Evolutionary conservation across 148 eudicot species (phyloP).

Genomic region (Silene uniflora): DNA sequence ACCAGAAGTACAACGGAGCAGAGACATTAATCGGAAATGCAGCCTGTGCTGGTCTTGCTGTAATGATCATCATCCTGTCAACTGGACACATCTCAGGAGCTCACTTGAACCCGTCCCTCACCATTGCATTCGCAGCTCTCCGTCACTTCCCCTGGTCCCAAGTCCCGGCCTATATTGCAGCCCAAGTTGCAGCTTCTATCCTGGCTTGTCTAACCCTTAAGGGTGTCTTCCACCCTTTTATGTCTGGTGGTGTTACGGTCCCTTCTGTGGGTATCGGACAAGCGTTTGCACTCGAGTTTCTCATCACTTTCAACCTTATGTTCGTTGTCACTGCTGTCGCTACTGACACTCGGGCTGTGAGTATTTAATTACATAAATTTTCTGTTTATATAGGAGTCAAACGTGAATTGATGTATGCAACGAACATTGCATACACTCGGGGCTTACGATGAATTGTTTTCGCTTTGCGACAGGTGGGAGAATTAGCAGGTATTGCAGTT

Average conservation of each 20-base stretch:
- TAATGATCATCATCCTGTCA: slow-evolving; percentile 81
- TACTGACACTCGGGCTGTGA: slow-evolving; percentile 84
- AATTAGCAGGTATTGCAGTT: slow-evolving; percentile 93
- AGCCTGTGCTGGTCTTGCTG: slow-evolving; percentile 81
- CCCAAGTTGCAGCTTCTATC: slow-evolving; percentile 84
- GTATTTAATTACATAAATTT: not conserved
- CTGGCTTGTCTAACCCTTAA: slow-evolving; percentile 84
- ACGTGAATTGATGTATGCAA: not conserved
- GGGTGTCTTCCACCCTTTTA: slow-evolving; percentile 75
- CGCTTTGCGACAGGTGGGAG: slow-evolving; percentile 65
- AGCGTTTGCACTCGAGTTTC: slow-evolving; percentile 75
- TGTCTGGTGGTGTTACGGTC: slow-evolving; percentile 89
- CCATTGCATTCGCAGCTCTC: slow-evolving; percentile 83
- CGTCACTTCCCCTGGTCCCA: slow-evolving; percentile 96
- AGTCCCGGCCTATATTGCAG: slow-evolving; percentile 82
- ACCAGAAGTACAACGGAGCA: slow-evolving; percentile 65
- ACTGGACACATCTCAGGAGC: slow-evolving; percentile 98
- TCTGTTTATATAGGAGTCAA: not conserved
- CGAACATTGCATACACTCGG: no score
- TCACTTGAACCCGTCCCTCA: slow-evolving; percentile 83
- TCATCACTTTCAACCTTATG: slow-evolving; percentile 87
- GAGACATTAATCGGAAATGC: slow-evolving; percentile 86
- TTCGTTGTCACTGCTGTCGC: slow-evolving; percentile 97
- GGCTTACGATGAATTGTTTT: slow-evolving; percentile 2
- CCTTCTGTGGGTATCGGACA: slow-evolving; percentile 65